A percentile compares a stretch with the other conserved stretches of the same genome.
Evolutionary conservation across 352 stramenopile genomes (phyloP).

Genomic region (Achlya hypogyna): DNA sequence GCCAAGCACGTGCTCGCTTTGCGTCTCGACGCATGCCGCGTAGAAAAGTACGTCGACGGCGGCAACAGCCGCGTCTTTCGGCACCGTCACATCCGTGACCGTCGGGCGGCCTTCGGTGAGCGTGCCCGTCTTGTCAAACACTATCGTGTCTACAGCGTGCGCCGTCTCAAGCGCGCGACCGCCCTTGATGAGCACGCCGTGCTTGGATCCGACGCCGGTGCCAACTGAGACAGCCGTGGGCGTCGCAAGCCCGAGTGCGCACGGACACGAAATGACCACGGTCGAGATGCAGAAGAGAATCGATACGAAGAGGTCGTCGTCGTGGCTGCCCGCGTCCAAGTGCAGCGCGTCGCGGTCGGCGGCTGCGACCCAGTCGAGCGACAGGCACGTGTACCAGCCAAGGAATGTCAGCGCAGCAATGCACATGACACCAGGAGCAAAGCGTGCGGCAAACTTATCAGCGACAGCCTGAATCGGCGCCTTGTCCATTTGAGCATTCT

Average conservation of each 20-base stretch:
- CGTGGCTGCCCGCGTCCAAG: conserved; percentile 1
- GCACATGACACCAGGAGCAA: conserved; percentile 53
- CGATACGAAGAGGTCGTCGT: conserved; percentile 24
- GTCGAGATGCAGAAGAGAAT: conserved; percentile 29
- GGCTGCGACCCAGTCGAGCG: conserved; percentile 34
- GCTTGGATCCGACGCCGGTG: conserved; percentile 65
- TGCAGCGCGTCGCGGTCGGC: conserved; percentile 12
- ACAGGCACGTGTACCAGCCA: conserved; percentile 23
- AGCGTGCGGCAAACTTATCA: conserved; percentile 51
- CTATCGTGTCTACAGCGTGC: conserved; percentile 29
- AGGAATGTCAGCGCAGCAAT: conserved; percentile 25
- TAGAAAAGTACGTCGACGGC: conserved; percentile 72
- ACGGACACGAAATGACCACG: conserved; percentile 56
- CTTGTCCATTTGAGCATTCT: conserved; percentile 27
- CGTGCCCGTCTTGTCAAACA: conserved; percentile 31
- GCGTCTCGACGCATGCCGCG: conserved; percentile 62
- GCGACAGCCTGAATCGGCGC: conserved; percentile 38
- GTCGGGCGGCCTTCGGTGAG: conserved; percentile 47
- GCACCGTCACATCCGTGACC: conserved; percentile 67
- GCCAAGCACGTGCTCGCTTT: conserved; percentile 77
- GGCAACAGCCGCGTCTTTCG: conserved; percentile 41
- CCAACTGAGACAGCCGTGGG: conserved; percentile 81
- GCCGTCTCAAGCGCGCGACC: conserved; percentile 69
- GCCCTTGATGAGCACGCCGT: conserved; percentile 75
- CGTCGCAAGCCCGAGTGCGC: conserved; percentile 70